Evolutionary conservation across 2,329 filamentous ascomycete species (phyloP).

Genomic region (Alternaria gansuensis): DNA sequence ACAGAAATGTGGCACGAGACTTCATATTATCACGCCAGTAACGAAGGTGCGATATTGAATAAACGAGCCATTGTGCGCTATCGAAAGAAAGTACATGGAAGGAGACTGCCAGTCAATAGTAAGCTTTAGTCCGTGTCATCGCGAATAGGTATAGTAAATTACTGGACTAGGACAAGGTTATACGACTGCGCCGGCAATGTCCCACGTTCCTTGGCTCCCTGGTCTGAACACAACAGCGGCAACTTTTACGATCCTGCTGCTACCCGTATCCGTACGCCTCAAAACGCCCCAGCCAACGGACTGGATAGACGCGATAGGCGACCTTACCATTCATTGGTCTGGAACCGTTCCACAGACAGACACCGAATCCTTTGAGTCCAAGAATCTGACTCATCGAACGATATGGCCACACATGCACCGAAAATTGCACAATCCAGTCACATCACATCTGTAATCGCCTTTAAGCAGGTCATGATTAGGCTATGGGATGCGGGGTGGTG

Average conservation of each 20-base stretch:
- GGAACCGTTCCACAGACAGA: neutral
- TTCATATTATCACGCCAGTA: neutral
- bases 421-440: neutral
- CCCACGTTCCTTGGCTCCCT: slow-evolving; percentile 25
- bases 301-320: slow-evolving; percentile 22
- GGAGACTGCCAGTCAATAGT: slow-evolving; percentile 6
- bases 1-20: slow-evolving; percentile 12
- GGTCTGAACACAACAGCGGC: slow-evolving; percentile 14
- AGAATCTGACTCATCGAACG: neutral
- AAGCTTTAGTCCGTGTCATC: slow-evolving; percentile 12
- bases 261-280: slow-evolving; percentile 14
- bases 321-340: slow-evolving; percentile 1
- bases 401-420: neutral
- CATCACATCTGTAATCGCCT: slow-evolving; percentile 1
- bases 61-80: slow-evolving; percentile 17
- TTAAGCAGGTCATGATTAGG: neutral
- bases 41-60: neutral
- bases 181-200: slow-evolving; percentile 22
- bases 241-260: slow-evolving; percentile 20
- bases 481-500: slow-evolving; percentile 19
- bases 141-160: slow-evolving; percentile 2
- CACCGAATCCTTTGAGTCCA: neutral
- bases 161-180: slow-evolving; percentile 12
- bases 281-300: slow-evolving; percentile 4
- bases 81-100: slow-evolving; percentile 5